Conservation (phyloP, 2,329 filamentous ascomycete species). For the Stylonectria norvegica region DNA sequence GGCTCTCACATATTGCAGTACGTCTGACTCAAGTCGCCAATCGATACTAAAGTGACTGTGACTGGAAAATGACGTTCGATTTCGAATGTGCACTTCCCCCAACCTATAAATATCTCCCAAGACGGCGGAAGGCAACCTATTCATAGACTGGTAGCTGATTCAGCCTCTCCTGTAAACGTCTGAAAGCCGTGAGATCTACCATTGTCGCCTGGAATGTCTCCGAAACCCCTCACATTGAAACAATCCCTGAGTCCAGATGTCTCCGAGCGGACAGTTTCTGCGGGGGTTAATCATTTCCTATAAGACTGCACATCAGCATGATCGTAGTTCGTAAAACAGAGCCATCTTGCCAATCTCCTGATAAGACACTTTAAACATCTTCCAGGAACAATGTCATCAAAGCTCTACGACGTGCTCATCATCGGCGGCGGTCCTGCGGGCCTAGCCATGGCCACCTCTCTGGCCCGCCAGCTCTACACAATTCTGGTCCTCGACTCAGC, state of each 20-base stretch:
- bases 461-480: conserved; percentile 48
- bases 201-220: conserved; percentile 10
- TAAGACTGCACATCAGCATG: neutral
- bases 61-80: too few relatives aligned
- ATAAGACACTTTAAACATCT: neutral
- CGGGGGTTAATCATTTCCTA: neutral
- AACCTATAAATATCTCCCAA: too few relatives aligned
- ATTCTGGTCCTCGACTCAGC: conserved; percentile 49
- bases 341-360: too few relatives aligned
- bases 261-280: conserved; percentile 23
- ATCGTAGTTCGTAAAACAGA: too few relatives aligned
- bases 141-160: too few relatives aligned
- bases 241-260: conserved; percentile 13
- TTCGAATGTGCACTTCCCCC: too few relatives aligned
- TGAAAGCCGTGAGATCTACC: neutral
- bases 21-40: too few relatives aligned
- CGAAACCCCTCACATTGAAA: conserved; percentile 7
- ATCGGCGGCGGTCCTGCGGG: conserved; percentile 53
- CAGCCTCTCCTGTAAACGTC: too few relatives aligned
- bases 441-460: conserved; percentile 43
- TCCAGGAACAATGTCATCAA: conserved; percentile 10
- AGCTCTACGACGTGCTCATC: conserved; percentile 48
- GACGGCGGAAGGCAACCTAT: too few relatives aligned
- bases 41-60: too few relatives aligned
- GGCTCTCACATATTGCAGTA: too few relatives aligned